Evolutionary conservation across 306 rosid species (phyloP).

Genomic region (Quercus alba): DNA sequence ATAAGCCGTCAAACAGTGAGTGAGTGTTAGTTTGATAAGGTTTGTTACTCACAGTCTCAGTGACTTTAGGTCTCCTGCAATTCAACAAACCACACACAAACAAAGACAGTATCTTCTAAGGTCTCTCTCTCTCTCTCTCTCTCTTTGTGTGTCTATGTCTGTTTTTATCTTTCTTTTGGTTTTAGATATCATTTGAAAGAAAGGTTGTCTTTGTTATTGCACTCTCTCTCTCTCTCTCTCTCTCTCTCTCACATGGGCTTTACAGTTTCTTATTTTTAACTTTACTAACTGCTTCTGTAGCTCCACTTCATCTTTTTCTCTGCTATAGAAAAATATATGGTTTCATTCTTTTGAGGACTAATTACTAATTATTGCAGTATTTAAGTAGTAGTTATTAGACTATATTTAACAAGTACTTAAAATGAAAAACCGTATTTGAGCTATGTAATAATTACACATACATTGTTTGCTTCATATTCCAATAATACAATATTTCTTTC

Average conservation of each 20-base stretch:
- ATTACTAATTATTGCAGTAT: background rate
- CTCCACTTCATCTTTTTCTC: too few relatives aligned
- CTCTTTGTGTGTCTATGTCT: background rate
- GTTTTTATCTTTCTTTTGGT: background rate
- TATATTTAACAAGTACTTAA: too few relatives aligned
- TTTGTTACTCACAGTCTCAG: background rate
- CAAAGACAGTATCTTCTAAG: background rate
- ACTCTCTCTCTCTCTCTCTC: background rate
- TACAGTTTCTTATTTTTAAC: too few relatives aligned
- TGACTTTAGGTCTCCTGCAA: slow-evolving; percentile 16
- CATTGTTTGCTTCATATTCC: background rate
- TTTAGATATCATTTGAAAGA: background rate
- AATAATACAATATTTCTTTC: too few relatives aligned
- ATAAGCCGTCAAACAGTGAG: background rate
- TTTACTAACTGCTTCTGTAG: too few relatives aligned
- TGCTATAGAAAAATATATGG: too few relatives aligned
- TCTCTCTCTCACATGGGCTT: background rate
- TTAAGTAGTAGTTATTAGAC: too few relatives aligned
- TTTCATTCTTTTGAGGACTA: background rate
- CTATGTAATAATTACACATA: too few relatives aligned
- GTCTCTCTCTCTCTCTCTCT: background rate
- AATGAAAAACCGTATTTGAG: background rate
- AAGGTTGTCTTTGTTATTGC: background rate
- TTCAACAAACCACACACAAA: slow-evolving; percentile 15
- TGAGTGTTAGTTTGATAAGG: slow-evolving; percentile 5